Evolutionary conservation across 1,139 yeast species (phyloP).

Genomic region (Yamadazyma buinensis): DNA sequence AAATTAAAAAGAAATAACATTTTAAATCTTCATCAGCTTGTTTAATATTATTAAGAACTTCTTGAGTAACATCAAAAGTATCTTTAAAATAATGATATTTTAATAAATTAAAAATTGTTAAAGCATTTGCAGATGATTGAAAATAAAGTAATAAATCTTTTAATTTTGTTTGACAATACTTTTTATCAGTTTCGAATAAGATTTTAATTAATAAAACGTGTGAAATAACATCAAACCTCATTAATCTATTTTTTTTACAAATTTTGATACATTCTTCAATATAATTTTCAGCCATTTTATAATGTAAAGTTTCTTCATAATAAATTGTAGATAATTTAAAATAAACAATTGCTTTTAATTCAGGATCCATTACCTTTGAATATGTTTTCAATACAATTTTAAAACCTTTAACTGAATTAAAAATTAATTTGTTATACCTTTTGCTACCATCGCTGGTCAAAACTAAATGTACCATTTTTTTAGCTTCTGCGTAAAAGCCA

Average conservation of each 20-base stretch:
- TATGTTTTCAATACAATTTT: slow-evolving; percentile 28
- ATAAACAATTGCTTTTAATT: slow-evolving; percentile 26
- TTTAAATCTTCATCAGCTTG: not conserved
- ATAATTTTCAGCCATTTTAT: slow-evolving; percentile 37
- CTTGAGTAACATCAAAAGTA: not conserved
- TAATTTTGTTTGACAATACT: slow-evolving; percentile 1
- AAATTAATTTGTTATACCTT: slow-evolving; percentile 34
- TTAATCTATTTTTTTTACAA: slow-evolving; percentile 20
- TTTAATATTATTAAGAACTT: not conserved
- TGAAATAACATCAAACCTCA: slow-evolving; percentile 3
- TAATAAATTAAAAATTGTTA: slow-evolving; percentile 2
- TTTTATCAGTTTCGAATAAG: slow-evolving; percentile 2
- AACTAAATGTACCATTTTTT: slow-evolving; percentile 14
- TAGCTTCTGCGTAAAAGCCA: slow-evolving; percentile 18
- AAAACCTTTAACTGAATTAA: slow-evolving; percentile 35
- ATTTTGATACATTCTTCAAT: slow-evolving; percentile 35
- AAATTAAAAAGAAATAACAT: slow-evolving; percentile 1
- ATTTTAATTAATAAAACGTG: slow-evolving; percentile 3
- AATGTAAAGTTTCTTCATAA: slow-evolving; percentile 37
- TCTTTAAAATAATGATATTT: slow-evolving; percentile 4
- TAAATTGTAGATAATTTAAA: slow-evolving; percentile 34
- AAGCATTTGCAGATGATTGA: slow-evolving; percentile 1
- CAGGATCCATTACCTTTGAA: slow-evolving; percentile 15
- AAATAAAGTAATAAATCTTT: slow-evolving; percentile 1
- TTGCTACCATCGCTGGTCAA: slow-evolving; percentile 16